Base-by-base conservation (phyloP, 78 protist species). In the Polysphondylium violaceum region DNA sequence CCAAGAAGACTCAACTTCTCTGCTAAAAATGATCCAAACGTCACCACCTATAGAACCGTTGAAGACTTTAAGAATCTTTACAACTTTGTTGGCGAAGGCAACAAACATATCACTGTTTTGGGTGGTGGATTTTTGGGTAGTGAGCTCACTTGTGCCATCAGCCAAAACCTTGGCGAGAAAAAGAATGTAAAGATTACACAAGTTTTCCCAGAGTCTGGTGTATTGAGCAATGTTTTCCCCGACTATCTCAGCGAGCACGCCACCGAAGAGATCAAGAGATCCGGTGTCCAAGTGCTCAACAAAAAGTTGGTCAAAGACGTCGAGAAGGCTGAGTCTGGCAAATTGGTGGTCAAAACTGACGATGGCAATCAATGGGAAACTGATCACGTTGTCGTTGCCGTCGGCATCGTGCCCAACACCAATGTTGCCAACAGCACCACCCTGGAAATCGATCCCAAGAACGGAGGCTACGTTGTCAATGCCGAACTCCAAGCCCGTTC, bases 121-220 rank as follows among this genome's bases (percentile, higher is more conserved):
- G 98, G 98, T 23, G 98, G 98, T 41, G 92, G 95, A 40, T 97
- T 97, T 74, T 73, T 97, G 7, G 98, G 98, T 50, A 79, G 93
- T 23, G 98, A 97, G 55, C 67, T 97, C 11, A 91, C 97, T 1
- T 67, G 74, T 8, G 88, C 53, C 25, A 67, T 55, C 47, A 67
- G 47, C 73, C 56, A 68, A 25, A 43, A 71, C 50, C 23, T 41
- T 2, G 40, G n/a, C 5, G 63, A 56, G 21, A 38, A 74, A 61
- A 71, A 74, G 25, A 59, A 74, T 16, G 16, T 86, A 2, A 31
- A 43, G 9, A 63, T 95, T n/a, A 44, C 63, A n/a, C 95, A 95
- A 47, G 64, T 95, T 41, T 95, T 86, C 85, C 97, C 97, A 33
- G 97, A 95, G 55, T 0, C 41, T 14, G 94, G 94, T 71, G 92